Base-by-base conservation (phyloP, 257 asterid species). In the Ophiorrhiza pumila region DNA sequence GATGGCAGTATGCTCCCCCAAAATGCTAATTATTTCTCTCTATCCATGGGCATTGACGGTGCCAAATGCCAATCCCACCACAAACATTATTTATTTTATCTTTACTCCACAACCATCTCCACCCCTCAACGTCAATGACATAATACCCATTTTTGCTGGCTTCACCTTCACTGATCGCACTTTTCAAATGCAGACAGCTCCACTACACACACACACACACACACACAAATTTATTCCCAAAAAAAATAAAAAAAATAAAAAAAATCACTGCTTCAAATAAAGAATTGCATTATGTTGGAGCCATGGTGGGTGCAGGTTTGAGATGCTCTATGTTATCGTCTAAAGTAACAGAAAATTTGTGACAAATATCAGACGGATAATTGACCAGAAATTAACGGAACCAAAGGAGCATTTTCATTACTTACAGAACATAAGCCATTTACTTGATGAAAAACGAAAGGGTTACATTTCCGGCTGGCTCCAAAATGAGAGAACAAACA, bases 401-500 rank as follows among this genome's bases (percentile, higher is more conserved):
- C n/a, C 15, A 61, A 39, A 22, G 23, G 66, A 1, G 46, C 12
- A 11, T 39, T 52, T 50, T 53, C 59, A 67, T 58, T 55, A 70
- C 74, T 65, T 58, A 11, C 45, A 53, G 47, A 63, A 11, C 45
- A 53, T 47, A 63, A n/a, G n/a, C 39, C 47, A 73, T 18, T 72
- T 73, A 71, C 80, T 68, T 41, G 32, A 41, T 76, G 42, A 13
- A 61, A n/a, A 70, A 72, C 49, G 15, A 31, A 7, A 76, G 49
- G 45, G 72, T 69, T 61, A 70, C 83, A 82, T 80, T 88, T 85
- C 84, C 86, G 61, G n/a, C 67, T 43, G 74, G 77, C 68, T 77
- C 82, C 79, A 90, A 88, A 85, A 88, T 53, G 77, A 85, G 77
- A 85, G 92, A 87, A 68, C 83, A 50, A 79, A 75, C 83, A 25